phyloP scores from a whole-genome alignment of 2,329 filamentous ascomycete genomes.

The Fusarium tuaranense region DNA sequence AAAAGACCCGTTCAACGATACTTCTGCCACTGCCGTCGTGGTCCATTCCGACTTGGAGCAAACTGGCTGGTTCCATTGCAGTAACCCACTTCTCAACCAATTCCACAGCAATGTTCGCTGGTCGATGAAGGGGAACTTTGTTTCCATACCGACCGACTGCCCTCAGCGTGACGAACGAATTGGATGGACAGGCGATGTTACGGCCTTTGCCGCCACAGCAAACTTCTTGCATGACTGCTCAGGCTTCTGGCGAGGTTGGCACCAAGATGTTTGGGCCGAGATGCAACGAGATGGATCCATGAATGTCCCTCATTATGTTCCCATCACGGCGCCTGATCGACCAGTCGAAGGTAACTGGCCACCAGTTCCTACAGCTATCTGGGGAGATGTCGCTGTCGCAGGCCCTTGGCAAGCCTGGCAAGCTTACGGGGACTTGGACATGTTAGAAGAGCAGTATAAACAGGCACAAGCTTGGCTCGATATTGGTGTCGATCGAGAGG shows the following conservation, averaged over 20 bases:
- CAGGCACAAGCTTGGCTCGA: slow-evolving; percentile 20
- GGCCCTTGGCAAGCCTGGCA: slow-evolving; percentile 17
- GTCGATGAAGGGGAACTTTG: background rate
- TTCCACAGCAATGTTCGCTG: background rate
- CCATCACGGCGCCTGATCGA: background rate
- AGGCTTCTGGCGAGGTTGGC: background rate
- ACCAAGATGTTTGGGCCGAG: background rate
- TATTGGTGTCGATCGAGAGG: slow-evolving; percentile 8
- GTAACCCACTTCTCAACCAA: background rate
- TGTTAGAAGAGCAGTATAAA: slow-evolving; percentile 9
- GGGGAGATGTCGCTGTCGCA: slow-evolving; percentile 12
- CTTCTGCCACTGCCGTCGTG: background rate
- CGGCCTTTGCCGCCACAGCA: background rate
- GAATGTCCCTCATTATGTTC: background rate
- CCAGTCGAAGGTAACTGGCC: background rate
- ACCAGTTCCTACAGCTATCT: slow-evolving; percentile 7
- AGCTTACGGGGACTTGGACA: slow-evolving; percentile 7
- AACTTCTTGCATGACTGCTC: slow-evolving; percentile 2
- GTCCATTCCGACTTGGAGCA: background rate
- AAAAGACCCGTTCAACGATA: background rate
- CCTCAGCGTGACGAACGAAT: background rate
- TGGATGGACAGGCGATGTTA: slow-evolving; percentile 2
- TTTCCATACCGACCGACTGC: background rate
- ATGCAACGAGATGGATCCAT: background rate
- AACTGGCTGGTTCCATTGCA: background rate